These are phyloP conservation scores for Discostella pseudostelligera DNA, from an alignment of 108 stramenopile species.

Conservation along the genomic window DNA sequence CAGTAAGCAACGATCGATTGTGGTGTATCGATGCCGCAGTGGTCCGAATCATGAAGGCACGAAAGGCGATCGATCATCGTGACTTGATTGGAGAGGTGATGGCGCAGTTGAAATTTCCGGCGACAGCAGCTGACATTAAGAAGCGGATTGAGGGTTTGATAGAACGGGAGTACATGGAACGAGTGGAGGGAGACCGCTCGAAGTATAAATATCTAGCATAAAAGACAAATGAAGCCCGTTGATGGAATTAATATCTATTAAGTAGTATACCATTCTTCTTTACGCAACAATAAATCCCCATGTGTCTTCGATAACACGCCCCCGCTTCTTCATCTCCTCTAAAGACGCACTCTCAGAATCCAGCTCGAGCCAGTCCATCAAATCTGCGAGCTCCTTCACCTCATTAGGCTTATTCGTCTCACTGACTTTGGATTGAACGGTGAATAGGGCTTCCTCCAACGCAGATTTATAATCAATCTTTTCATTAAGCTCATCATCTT, in stretches of 20 bases:
- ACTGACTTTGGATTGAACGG: slow-evolving; percentile 54
- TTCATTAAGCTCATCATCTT: slow-evolving; percentile 75
- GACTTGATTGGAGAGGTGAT: slow-evolving; percentile 89
- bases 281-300: slow-evolving; percentile 55
- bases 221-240: neutral
- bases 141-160: slow-evolving; percentile 96
- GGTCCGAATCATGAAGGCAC: slow-evolving; percentile 98
- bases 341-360: slow-evolving; percentile 68
- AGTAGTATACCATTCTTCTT: slow-evolving; percentile 10
- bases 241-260: too few species aligned
- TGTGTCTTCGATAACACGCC: slow-evolving; percentile 60
- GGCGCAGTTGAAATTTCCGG: slow-evolving; percentile 91
- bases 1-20: slow-evolving; percentile 89
- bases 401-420: slow-evolving; percentile 59
- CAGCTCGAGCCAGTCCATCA: slow-evolving; percentile 81
- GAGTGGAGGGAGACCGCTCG: slow-evolving; percentile 83
- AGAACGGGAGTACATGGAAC: slow-evolving; percentile 97
- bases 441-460: slow-evolving; percentile 79
- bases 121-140: slow-evolving; percentile 86
- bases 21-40: slow-evolving; percentile 96
- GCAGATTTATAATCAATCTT: slow-evolving; percentile 65
- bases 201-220: slow-evolving; percentile 97
- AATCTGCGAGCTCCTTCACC: slow-evolving; percentile 58
- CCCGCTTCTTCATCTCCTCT: slow-evolving; percentile 73
- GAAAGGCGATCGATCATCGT: slow-evolving; percentile 91